A percentile compares a stretch with the other conserved stretches of the same genome.
These are phyloP conservation scores for Thamnidium elegans DNA, from an alignment of 192 early-diverging fungal genomes.

Conservation along the genomic window DNA sequence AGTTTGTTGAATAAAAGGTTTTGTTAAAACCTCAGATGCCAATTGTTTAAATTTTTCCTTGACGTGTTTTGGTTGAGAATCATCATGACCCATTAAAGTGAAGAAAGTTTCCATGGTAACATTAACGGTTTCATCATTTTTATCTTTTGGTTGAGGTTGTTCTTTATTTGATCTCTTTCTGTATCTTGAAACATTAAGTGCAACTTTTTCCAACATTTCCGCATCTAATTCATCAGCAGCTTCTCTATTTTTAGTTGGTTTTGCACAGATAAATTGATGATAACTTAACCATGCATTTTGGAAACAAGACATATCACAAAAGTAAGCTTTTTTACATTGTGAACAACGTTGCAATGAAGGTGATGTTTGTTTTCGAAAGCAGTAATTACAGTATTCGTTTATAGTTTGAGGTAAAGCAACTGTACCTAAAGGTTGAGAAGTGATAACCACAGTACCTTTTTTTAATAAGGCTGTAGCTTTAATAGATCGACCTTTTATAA, in stretches of 20 bases:
- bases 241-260: slow-evolving; percentile 1
- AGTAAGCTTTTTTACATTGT: slow-evolving; percentile 29
- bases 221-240: slow-evolving; percentile 16
- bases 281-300: slow-evolving; percentile 37
- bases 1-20: slow-evolving; percentile 19
- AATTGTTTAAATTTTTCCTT: slow-evolving; percentile 32
- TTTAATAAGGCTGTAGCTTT: slow-evolving; percentile 29
- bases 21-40: slow-evolving; percentile 29
- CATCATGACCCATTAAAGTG: slow-evolving; percentile 41
- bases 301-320: slow-evolving; percentile 31
- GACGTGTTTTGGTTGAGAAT: slow-evolving; percentile 23
- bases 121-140: slow-evolving; percentile 21
- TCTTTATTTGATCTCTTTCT: slow-evolving; percentile 5
- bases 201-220: slow-evolving; percentile 48
- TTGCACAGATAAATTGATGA: slow-evolving; percentile 37
- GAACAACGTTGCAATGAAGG: slow-evolving; percentile 30
- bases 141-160: background rate
- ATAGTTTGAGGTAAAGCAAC: slow-evolving; percentile 17
- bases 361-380: slow-evolving; percentile 21
- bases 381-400: slow-evolving; percentile 31
- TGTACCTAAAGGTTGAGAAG: slow-evolving; percentile 37
- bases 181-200: slow-evolving; percentile 39
- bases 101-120: slow-evolving; percentile 42
- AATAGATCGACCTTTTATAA: slow-evolving; percentile 19
- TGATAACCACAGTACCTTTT: slow-evolving; percentile 36